Evolutionary conservation across 805 yeast genomes (phyloP), one percentile per base, ranked within the genome.

Genomic region (Yarrowia phangngaensis): DNA sequence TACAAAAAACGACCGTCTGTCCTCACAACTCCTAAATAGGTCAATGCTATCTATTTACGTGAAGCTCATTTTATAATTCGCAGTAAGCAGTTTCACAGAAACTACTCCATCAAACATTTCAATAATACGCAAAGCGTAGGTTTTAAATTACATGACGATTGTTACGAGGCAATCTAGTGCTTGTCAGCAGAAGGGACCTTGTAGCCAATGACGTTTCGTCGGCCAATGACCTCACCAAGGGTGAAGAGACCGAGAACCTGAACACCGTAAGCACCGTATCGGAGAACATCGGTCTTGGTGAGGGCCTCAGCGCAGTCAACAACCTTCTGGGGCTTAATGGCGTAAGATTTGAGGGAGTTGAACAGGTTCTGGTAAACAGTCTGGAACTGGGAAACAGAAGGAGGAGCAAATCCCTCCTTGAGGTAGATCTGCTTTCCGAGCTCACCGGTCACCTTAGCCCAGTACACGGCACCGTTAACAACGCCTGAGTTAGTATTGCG

Each of bases 351-450:
- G 22, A 53, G 33, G 23, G 48, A 40, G 30, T 43, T 58, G 47
- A 74, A 55, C 45, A 79, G 59, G 20, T 70, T 63, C 57, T 74
- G 67, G 75, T 84, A 88, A 31, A 84, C 86, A 56, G 75, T 70
- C 71, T 84, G 81, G 72, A 90, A 74, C 66, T 87, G 87, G 51
- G 77, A 75, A 54, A 74, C 60, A 31, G 86, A 65, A 60, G 98
- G 98, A 55, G 97, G 97, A 54, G 94, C 85, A 60, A 92, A 72
- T 56, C 88, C 95, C 73, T 92, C 98, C 69, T 84, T 84, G 64
- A 80, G 70, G 78, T 90, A 92, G 54, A 92, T 84, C 68, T 79
- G 76, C 69, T 84, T 84, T 53, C 75, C 79, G 58, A 79, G 64
- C 66, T 79, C 84, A 54, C 73, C 79, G 50, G 70, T 64, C 53